Conservation (phyloP, 1,284 basidiomycete species). For the Trichosporon ovoides region DNA sequence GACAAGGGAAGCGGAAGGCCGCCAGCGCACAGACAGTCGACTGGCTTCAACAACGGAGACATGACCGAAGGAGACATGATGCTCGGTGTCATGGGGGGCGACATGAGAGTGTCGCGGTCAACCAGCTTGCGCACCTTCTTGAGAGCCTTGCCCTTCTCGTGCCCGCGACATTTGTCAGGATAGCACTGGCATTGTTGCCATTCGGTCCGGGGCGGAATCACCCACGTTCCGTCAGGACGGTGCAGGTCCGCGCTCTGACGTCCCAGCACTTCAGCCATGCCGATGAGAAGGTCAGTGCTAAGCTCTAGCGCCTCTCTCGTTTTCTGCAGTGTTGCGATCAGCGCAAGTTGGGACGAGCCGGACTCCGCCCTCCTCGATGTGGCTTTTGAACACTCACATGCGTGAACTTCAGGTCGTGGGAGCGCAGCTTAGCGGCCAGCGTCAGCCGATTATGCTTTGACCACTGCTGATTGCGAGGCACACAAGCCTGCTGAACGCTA, state of each 20-base stretch:
- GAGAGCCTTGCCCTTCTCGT: not conserved
- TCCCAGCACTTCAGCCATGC: not conserved
- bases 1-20: not conserved
- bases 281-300: slow-evolving; percentile 3
- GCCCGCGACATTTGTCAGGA: slow-evolving; percentile 1
- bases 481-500: not conserved
- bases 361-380: too few species aligned
- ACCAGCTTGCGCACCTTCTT: slow-evolving; percentile 4
- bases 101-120: slow-evolving; percentile 1
- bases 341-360: too few species aligned
- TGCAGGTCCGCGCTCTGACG: not conserved
- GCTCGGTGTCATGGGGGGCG: not conserved
- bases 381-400: too few species aligned
- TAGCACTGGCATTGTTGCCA: slow-evolving; percentile 10
- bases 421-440: not conserved
- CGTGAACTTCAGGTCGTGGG: slow-evolving; percentile 3
- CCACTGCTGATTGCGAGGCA: slow-evolving; percentile 3
- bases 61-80: not conserved
- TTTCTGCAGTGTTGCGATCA: not conserved
- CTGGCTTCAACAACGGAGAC: not conserved
- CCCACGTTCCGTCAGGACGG: slow-evolving; percentile 9
- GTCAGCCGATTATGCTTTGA: not conserved
- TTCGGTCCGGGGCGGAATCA: slow-evolving; percentile 5
- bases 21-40: not conserved
- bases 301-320: not conserved